phyloP scores from a whole-genome alignment of 495 filamentous ascomycete genomes.

The Xylaria flabelliformis region DNA sequence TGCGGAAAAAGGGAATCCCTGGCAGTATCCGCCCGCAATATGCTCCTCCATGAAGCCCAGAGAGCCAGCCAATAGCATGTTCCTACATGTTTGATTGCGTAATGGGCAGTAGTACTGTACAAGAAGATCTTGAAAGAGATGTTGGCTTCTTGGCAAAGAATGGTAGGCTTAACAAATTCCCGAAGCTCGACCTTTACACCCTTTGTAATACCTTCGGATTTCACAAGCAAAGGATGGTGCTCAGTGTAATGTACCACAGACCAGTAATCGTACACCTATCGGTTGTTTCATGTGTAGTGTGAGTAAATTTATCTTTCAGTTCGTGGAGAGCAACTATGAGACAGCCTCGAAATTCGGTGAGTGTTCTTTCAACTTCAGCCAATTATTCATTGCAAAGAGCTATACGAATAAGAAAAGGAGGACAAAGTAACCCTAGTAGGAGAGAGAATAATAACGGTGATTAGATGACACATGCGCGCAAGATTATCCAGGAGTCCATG shows the following conservation, averaged over 20 bases:
- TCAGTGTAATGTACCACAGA: neutral
- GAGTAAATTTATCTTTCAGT: neutral
- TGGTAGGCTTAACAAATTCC: slow-evolving; percentile 8
- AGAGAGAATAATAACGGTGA: neutral
- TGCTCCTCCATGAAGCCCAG: slow-evolving; percentile 20
- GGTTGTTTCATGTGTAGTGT: neutral
- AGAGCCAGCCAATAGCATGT: slow-evolving; percentile 11
- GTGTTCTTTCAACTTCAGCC: neutral
- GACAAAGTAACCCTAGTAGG: neutral
- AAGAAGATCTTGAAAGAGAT: slow-evolving; percentile 14
- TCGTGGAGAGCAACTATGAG: neutral
- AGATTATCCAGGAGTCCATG: neutral
- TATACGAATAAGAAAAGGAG: neutral
- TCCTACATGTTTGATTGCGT: slow-evolving; percentile 16
- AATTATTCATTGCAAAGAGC: neutral
- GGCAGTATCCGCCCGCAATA: slow-evolving; percentile 24
- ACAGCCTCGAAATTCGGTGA: neutral
- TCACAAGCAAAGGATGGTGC: neutral
- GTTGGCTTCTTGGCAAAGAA: slow-evolving; percentile 17
- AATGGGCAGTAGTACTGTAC: slow-evolving; percentile 5
- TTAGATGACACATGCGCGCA: neutral
- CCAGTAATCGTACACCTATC: neutral
- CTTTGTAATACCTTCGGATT: neutral
- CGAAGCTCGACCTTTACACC: neutral
- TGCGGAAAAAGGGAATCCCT: slow-evolving; percentile 15